Conservation (phyloP, 2,329 filamentous ascomycete species). For the Trichothecium sympodiale region DNA sequence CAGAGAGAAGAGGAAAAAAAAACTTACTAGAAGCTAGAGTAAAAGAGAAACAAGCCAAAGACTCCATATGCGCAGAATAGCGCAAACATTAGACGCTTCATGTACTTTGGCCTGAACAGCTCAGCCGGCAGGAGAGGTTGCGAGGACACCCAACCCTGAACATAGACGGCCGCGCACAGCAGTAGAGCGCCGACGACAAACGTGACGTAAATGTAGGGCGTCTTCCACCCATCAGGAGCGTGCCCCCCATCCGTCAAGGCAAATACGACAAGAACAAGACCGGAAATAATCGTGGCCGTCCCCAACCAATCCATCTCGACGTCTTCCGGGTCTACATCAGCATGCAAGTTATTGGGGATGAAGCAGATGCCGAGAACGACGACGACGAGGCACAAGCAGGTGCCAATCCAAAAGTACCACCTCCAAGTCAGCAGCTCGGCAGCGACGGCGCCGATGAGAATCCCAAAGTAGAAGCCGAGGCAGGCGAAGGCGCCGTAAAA, state of each 20-base stretch:
- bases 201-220: conserved; percentile 58
- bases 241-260: conserved; percentile 64
- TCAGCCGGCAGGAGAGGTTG: conserved; percentile 60
- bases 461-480: conserved; percentile 51
- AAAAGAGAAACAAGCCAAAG: conserved; percentile 58
- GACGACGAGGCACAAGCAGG: conserved; percentile 29
- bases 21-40: conserved; percentile 55
- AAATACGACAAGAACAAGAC: conserved; percentile 60
- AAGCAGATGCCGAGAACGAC: conserved; percentile 30
- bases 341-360: conserved; percentile 22
- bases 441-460: conserved; percentile 53
- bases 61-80: conserved; percentile 59
- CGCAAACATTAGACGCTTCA: conserved; percentile 50
- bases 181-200: conserved; percentile 52
- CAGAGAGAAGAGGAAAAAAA: background rate
- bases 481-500: conserved; percentile 48
- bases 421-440: conserved; percentile 51
- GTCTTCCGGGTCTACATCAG: conserved; percentile 10
- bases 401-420: conserved; percentile 62
- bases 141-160: conserved; percentile 60
- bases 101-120: conserved; percentile 58
- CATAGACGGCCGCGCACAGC: conserved; percentile 50
- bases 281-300: conserved; percentile 46
- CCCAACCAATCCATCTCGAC: conserved; percentile 60
- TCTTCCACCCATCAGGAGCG: conserved; percentile 59